Evolutionary conservation across 2,329 filamentous ascomycete species (phyloP), one percentile per base, ranked within the genome.

Genomic region (Colletotrichum echinochloae): DNA sequence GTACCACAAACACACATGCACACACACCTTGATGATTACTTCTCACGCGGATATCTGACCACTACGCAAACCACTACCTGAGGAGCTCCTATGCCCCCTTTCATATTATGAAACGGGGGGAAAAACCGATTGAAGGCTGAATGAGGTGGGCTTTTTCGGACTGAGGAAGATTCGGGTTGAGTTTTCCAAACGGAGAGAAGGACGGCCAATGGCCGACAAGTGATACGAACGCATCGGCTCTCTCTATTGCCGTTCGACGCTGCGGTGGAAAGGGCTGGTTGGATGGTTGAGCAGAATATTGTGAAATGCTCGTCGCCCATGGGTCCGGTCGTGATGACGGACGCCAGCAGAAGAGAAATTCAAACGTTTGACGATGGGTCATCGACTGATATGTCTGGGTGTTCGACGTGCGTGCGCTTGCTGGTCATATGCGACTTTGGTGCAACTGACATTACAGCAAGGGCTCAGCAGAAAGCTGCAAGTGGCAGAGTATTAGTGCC

Each of bases 271-370:
- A 56, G 33, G 72, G 74, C 73, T 74, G 74, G 74, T 74, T 74
- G 74, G 78, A 74, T 70, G 72, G 60, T 72, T 66, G 69, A 76
- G 85, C 87, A 88, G 87, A 89, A 88, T 89, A 89, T 89, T 89
- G 87, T 89, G 87, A 89, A 89, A 89, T 88, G 87, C 85, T 82
- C 70, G 20, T 61, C 60, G 62, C 57, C 46, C 66, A 59, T 49
- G 49, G 46, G 68, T 68, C 51, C 18, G 12, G 35, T 71, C 54
- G n/a, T 44, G 14, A 55, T 18, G 68, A 60, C 56, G 23, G 68
- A 71, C 62, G 55, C 71, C 71, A 67, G 71, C 64, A 61, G 39
- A 72, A 61, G 46, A 65, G 26, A 28, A 60, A 65, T 66, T 59
- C 9, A 62, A 66, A 57, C 39, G 3, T 35, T 49, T 39, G 8